Percentiles rank a stretch among this genome's conserved stretches.
Evolutionary conservation across 176 grass and related monocot genomes (phyloP).

Genomic region (Raddia distichophylla): DNA sequence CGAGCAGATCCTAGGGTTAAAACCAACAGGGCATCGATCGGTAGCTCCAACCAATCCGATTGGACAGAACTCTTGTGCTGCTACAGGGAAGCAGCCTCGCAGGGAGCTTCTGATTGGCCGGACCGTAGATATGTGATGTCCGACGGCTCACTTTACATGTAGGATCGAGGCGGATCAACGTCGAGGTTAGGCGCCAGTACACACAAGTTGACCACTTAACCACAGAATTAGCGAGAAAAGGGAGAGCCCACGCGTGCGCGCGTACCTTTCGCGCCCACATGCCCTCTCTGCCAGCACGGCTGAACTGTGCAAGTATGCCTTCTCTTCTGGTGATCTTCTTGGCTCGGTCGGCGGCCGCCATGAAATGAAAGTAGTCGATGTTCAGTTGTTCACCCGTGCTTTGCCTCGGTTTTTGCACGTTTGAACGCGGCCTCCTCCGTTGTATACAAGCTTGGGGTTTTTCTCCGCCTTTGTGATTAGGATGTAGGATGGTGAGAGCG

Average conservation of each 20-base stretch:
- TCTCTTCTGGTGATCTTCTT: no score
- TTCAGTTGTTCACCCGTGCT: not conserved
- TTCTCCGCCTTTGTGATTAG: not conserved
- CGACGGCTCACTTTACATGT: slow-evolving; percentile 50
- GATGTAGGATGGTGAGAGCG: not conserved
- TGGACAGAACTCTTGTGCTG: not conserved
- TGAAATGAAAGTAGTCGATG: not conserved
- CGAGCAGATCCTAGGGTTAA: no score
- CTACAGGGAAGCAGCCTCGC: no score
- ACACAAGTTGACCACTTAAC: slow-evolving; percentile 30
- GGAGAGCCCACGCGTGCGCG: not conserved
- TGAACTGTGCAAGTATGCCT: not conserved
- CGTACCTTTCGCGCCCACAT: not conserved
- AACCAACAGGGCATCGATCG: no score
- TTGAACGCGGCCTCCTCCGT: not conserved
- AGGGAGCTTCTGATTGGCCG: not conserved
- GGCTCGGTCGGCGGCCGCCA: not conserved
- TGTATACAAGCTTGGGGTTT: not conserved
- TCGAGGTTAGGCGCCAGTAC: slow-evolving; percentile 40
- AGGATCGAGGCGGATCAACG: slow-evolving; percentile 30
- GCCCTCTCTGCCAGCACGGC: not conserved
- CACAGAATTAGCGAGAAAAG: not conserved
- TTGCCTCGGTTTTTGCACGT: not conserved
- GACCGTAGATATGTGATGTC: not conserved
- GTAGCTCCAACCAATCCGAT: not conserved